phyloP scores from a whole-genome alignment of 208 protist genomes.

The Trypanosoma congolense region DNA sequence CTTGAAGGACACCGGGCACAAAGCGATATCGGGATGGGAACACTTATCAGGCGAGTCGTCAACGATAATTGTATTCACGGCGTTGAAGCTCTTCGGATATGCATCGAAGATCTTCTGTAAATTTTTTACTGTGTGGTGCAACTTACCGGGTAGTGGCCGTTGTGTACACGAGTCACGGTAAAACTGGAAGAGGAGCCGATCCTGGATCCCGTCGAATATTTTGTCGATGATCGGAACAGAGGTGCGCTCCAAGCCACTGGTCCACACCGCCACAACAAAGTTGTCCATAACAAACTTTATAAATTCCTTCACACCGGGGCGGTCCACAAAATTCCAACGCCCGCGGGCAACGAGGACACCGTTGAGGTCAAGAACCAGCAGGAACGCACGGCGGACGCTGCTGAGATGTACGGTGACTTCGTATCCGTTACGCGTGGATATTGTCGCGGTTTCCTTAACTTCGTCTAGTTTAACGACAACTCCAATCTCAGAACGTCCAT shows the following conservation, averaged over 20 bases:
- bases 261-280: conserved; percentile 90
- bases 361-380: conserved; percentile 87
- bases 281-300: conserved; percentile 81
- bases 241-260: conserved; percentile 80
- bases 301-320: conserved; percentile 73
- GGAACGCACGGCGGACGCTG: conserved; percentile 69
- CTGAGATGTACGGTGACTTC: conserved; percentile 56
- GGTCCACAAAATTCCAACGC: conserved; percentile 54
- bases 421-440: conserved; percentile 79
- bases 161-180: conserved; percentile 68
- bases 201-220: conserved; percentile 72
- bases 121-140: conserved; percentile 84
- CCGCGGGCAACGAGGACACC: conserved; percentile 82
- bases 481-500: conserved; percentile 72
- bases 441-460: conserved; percentile 38
- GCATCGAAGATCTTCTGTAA: conserved; percentile 76
- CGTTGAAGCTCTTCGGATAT: conserved; percentile 83
- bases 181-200: conserved; percentile 76
- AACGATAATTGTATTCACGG: conserved; percentile 88
- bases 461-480: conserved; percentile 60
- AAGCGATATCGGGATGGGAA: conserved; percentile 85
- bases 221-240: conserved; percentile 80
- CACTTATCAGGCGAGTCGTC: conserved; percentile 88
- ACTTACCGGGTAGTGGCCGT: conserved; percentile 51
- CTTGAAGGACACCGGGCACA: conserved; percentile 82